Evolutionary conservation across 2,329 filamentous ascomycete species (phyloP).

Genomic region (Penicillium sp.): DNA sequence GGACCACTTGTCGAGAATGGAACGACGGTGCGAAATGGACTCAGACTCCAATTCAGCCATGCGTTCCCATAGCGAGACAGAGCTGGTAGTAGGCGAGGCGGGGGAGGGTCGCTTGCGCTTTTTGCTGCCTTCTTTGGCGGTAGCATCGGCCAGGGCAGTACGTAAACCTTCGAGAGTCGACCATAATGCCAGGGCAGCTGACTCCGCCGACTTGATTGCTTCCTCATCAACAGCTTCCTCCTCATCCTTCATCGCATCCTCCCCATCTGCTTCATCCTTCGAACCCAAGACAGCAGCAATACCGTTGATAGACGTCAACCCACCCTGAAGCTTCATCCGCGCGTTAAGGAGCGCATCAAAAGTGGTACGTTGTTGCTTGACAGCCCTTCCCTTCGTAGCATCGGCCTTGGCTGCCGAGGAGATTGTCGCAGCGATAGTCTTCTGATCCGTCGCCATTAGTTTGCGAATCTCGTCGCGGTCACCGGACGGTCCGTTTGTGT

Average conservation of each 20-base stretch:
- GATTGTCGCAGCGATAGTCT: constrained; percentile 62
- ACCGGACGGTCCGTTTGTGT: constrained; percentile 18
- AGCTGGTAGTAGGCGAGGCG: constrained; percentile 51
- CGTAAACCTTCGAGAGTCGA: constrained; percentile 59
- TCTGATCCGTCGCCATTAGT: constrained; percentile 66
- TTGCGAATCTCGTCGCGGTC: constrained; percentile 61
- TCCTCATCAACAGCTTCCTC: constrained; percentile 26
- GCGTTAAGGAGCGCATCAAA: constrained; percentile 89
- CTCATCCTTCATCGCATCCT: constrained; percentile 33
- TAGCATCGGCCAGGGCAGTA: constrained; percentile 38
- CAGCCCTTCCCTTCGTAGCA: constrained; percentile 77
- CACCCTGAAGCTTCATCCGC: constrained; percentile 90
- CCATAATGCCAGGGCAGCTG: constrained; percentile 80
- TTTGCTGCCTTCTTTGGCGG: constrained; percentile 33
- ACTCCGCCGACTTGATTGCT: constrained; percentile 73
- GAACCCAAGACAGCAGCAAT: constrained; percentile 48
- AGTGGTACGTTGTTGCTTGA: constrained; percentile 77
- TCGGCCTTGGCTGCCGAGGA: constrained; percentile 69
- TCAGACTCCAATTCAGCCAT: constrained; percentile 65
- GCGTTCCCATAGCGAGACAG: constrained; percentile 67
- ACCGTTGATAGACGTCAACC: constrained; percentile 76
- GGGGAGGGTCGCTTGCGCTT: constrained; percentile 53
- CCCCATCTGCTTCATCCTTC: constrained; percentile 37
- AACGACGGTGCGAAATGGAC: constrained; percentile 61
- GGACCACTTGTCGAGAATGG: constrained; percentile 86